Evolutionary conservation across 768 basidiomycete species (phyloP).

Genomic region (Infundibulicybe gibba): DNA sequence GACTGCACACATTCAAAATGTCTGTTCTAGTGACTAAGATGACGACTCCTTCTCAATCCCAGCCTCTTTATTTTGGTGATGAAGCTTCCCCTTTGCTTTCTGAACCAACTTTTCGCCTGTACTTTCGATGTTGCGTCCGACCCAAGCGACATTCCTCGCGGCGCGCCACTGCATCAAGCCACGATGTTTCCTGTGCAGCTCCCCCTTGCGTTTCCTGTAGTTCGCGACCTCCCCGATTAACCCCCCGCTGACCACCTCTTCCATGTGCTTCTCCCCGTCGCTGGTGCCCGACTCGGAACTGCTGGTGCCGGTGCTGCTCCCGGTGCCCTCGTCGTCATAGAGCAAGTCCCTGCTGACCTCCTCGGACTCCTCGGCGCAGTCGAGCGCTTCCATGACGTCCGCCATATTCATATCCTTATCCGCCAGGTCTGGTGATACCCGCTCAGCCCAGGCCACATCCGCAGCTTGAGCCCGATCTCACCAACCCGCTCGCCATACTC

Average conservation of each 20-base stretch:
- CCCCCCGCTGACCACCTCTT: conserved; percentile 12
- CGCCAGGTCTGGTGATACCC: conserved; percentile 35
- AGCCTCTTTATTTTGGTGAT: conserved; percentile 27
- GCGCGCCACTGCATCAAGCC: conserved; percentile 63
- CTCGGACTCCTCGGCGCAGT: conserved; percentile 34
- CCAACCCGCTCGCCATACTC: conserved; percentile 22
- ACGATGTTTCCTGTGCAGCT: conserved; percentile 50
- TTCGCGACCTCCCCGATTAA: conserved; percentile 30
- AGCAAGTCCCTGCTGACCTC: conserved; percentile 19
- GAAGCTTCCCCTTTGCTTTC: conserved; percentile 33
- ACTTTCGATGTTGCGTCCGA: conserved; percentile 47
- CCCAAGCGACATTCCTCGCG: conserved; percentile 51
- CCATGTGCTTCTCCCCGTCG: conserved; percentile 4
- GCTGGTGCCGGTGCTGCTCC: conserved; percentile 3
- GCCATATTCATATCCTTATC: conserved; percentile 28
- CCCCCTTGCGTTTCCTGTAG: conserved; percentile 37
- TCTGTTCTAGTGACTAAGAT: too few relatives aligned
- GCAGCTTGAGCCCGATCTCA: conserved; percentile 30
- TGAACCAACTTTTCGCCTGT: conserved; percentile 34
- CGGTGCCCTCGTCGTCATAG: conserved; percentile 12
- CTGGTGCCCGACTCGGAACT: conserved; percentile 18
- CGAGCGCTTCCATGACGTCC: conserved; percentile 40
- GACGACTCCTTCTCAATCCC: conserved; percentile 39
- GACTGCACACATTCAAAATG: too few relatives aligned
- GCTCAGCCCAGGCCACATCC: conserved; percentile 38